Percentiles rank a stretch among this genome's conserved stretches.
Conservation (phyloP, 805 yeast species). For the Nakazawaea ernobii region DNA sequence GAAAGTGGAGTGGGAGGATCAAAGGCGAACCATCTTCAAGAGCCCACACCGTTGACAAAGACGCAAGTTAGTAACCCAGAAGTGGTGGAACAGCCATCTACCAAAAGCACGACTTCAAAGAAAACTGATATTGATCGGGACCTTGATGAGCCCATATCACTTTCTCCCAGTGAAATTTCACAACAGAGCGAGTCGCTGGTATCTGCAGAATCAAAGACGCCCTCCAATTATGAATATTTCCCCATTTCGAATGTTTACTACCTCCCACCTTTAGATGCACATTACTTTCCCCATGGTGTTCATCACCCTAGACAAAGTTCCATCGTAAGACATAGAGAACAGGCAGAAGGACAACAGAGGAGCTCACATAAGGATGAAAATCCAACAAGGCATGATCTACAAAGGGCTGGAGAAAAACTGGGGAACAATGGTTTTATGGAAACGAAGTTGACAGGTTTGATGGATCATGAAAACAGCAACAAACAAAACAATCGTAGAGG, state of each 20-base stretch:
- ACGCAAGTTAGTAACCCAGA: too few species aligned
- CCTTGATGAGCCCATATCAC: neutral
- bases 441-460: constrained; percentile 4
- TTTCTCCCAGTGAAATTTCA: too few species aligned
- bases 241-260: constrained; percentile 41
- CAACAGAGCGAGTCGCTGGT: too few species aligned
- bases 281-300: constrained; percentile 42
- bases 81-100: too few species aligned
- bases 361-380: neutral
- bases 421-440: neutral
- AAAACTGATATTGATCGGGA: too few species aligned
- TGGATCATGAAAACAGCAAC: neutral
- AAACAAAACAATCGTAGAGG: neutral
- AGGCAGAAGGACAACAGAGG: neutral
- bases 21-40: too few species aligned
- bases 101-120: too few species aligned
- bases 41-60: too few species aligned
- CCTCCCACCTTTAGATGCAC: constrained; percentile 41
- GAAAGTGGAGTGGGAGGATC: too few species aligned
- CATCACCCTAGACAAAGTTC: constrained; percentile 24
- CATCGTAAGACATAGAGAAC: constrained; percentile 5
- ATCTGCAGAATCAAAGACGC: neutral
- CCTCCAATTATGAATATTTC: constrained; percentile 31
- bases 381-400: neutral
- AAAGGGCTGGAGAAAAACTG: neutral